Base-by-base conservation (phyloP, 2,329 filamentous ascomycete species). In the Orbilia brochopaga region DNA sequence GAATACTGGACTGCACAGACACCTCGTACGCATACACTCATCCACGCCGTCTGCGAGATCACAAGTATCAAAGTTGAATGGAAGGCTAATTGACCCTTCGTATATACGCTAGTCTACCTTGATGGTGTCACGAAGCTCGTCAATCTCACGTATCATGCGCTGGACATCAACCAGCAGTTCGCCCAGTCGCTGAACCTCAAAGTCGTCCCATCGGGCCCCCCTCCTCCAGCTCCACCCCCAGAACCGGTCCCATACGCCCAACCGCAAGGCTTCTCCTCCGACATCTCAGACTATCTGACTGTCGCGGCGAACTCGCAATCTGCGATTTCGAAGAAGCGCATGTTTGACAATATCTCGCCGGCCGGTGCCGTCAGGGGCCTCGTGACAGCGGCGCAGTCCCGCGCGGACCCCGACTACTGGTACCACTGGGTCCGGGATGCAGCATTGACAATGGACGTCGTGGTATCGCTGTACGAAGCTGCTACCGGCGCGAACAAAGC, bases 401-500 rank as follows among this genome's bases (percentile, higher is more conserved):
- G 75, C 46, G 66, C 78, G 1, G 76, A 77, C 17, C 80, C 81
- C 8, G 78, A 82, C 63, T 82, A 82, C 74, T 82, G 79, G 76
- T 82, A 79, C 72, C 80, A 82, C 74, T 82, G 81, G 81, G 78
- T 81, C 32, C 78, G 81, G 69, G 81, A 82, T 74, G 80, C 80
- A 48, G 80, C 80, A 0, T 80, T 82, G 35, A 81, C 80, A 8
- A 79, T 79, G 73, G 77, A 78, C 46, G 79, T 80, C 1, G 76
- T 82, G 21, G 79, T 81, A 40, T 76, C 79, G 57, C 65, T 80
- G 3, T 82, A 81, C 74, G 75, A 77, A 50, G 76, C 79, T 17
- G 76, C 66, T 4, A 70, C 58, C 23, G 27, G 35, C 1, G 23
- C 40, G 5, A 70, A 64, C 46, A 70, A 64, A 27, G 27, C 40